phyloP scores from a whole-genome alignment of 2,329 filamentous ascomycete species.

The Zalaria obscura region DNA sequence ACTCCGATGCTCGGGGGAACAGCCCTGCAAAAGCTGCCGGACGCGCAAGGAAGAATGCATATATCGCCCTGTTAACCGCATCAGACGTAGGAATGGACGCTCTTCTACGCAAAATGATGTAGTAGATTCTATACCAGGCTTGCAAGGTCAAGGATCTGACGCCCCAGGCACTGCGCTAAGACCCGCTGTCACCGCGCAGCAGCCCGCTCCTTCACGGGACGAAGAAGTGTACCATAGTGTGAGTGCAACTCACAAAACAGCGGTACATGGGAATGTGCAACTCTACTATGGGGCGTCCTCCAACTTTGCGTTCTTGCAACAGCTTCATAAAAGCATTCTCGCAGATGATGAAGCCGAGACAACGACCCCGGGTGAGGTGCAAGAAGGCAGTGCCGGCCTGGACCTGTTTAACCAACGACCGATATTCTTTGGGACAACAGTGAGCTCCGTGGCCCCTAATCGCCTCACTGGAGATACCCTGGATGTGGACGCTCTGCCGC shows the following conservation, averaged over 20 bases:
- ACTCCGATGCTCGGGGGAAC: constrained; percentile 3
- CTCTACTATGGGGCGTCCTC: constrained; percentile 16
- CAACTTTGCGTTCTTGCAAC: constrained; percentile 18
- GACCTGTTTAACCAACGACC: constrained; percentile 18
- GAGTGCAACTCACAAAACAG: constrained; percentile 2
- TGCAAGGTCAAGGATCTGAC: too few relatives aligned
- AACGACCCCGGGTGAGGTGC: constrained; percentile 4
- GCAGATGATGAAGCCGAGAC: background rate
- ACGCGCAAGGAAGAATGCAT: constrained; percentile 1
- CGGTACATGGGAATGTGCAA: constrained; percentile 5
- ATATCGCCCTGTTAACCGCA: constrained; percentile 2
- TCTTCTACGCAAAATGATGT: too few relatives aligned
- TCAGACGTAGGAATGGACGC: background rate
- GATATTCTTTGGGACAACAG: constrained; percentile 18
- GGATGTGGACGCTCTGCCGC: background rate
- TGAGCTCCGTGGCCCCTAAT: constrained; percentile 6
- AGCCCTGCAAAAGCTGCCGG: constrained; percentile 3
- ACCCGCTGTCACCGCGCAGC: too few relatives aligned
- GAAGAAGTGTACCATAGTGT: constrained; percentile 4
- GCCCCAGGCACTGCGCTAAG: too few relatives aligned
- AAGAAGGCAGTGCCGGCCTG: constrained; percentile 13
- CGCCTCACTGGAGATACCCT: background rate
- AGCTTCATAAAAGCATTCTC: constrained; percentile 15
- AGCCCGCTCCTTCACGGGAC: background rate
- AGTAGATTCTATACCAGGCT: too few relatives aligned